These are phyloP conservation scores for Salix dunnii DNA, from an alignment of 345 rosid species.

Conservation along the genomic window DNA sequence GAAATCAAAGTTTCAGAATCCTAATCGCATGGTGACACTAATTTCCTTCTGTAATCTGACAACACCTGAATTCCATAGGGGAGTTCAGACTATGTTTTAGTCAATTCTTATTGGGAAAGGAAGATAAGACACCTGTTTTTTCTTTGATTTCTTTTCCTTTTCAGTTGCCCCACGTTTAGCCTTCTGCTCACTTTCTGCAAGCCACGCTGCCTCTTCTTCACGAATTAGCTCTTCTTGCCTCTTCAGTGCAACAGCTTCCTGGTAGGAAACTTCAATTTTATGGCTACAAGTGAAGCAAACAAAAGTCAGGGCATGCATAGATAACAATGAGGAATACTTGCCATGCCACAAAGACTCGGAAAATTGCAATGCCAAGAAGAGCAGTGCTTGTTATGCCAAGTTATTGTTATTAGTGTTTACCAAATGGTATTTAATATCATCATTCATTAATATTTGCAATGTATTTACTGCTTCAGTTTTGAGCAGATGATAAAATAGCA, in stretches of 20 bases:
- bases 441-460: neutral
- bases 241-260: slow-evolving; percentile 88
- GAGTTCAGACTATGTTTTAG: neutral
- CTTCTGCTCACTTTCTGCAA: slow-evolving; percentile 77
- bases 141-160: slow-evolving; percentile 88
- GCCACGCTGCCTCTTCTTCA: slow-evolving; percentile 87
- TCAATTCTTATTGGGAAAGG: neutral
- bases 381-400: neutral
- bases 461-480: neutral
- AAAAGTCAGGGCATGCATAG: slow-evolving; percentile 1
- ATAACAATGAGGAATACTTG: neutral
- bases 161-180: slow-evolving; percentile 63
- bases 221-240: slow-evolving; percentile 96
- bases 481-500: neutral
- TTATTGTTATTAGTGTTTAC: neutral
- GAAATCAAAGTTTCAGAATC: neutral
- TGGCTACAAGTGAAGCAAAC: slow-evolving; percentile 43
- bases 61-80: neutral
- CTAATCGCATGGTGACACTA: too few relatives aligned
- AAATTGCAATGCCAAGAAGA: neutral
- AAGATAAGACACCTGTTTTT: slow-evolving; percentile 58
- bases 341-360: neutral
- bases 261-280: slow-evolving; percentile 85
- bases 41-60: neutral
- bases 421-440: neutral